Conservation (phyloP, 176 grass and related monocot genomes). For the Rhynchospora tenuis region DNA sequence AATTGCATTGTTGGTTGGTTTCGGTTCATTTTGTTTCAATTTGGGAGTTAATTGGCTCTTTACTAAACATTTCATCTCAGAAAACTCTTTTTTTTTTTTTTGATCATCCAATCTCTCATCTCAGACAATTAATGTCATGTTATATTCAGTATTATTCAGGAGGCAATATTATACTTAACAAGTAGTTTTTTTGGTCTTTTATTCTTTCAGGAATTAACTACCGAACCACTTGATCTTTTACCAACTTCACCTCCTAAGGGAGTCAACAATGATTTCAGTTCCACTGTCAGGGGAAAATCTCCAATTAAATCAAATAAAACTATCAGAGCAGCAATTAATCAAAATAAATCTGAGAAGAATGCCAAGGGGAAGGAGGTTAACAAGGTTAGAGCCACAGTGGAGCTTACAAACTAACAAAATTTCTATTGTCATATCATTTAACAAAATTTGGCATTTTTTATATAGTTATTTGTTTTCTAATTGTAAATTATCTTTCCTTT, state of each 20-base stretch:
- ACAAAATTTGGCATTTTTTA: background rate
- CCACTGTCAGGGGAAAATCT: background rate
- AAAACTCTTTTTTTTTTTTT: too few species aligned
- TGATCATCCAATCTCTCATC: too few species aligned
- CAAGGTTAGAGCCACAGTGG: background rate
- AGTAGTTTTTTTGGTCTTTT: background rate
- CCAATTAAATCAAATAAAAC: conserved; percentile 15
- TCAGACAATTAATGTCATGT: background rate
- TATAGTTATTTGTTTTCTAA: background rate
- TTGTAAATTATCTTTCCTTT: background rate
- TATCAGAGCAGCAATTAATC: background rate
- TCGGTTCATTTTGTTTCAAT: background rate
- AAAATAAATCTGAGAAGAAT: conserved; percentile 18
- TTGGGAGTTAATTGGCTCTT: background rate
- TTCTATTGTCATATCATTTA: background rate
- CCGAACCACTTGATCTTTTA: conserved; percentile 17
- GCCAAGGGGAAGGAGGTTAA: conserved; percentile 10
- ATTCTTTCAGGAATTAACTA: conserved; percentile 1
- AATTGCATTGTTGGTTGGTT: background rate
- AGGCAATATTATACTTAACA: background rate
- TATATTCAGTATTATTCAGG: background rate
- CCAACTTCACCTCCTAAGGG: conserved; percentile 10
- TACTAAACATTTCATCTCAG: too few species aligned
- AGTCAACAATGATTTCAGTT: background rate
- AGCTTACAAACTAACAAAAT: background rate